Evolutionary conservation across 192 early-diverging fungal genomes (phyloP), one percentile per base, ranked within the genome.

Genomic region (Backusella circina): DNA sequence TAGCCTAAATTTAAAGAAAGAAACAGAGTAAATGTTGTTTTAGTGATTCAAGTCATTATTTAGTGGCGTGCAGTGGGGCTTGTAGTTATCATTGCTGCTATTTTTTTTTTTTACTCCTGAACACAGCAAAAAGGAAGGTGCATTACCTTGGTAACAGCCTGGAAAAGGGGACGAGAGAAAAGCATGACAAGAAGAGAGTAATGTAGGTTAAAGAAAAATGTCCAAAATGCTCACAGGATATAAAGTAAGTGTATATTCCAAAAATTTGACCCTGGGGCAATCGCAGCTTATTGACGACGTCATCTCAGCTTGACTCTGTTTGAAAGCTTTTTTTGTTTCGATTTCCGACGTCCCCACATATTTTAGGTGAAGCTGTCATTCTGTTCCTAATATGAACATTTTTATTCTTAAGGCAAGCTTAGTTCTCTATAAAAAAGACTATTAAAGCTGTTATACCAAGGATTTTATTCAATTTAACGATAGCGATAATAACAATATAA

Each of bases 131-230:
- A 23, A 65, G 9, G 13, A 47, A 21, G 26, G 33, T 30, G 33
- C 36, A n/a, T 32, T 73, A 81, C 79, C 75, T 81, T 81, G 54
- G 79, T 81, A 32, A 71, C 71, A 70, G 79, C 75, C 50, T 81
- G 79, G 31, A 73, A 77, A 44, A 81, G 75, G 54, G 79, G 39
- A 26, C 76, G 75, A 51, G 79, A 69, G 68, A 81, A 81, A 50
- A 76, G 67, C 79, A 81, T 81, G 54, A 33, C 41, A 71, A 32
- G 21, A 69, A 15, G 18, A n/a, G 44, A 61, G 54, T 61, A 61
- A 61, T 61, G 54, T 61, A 61, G 26, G 26, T 61, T 61, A 61
- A 61, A 61, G 54, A 61, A 61, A 61, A 61, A 61, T 61, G 54
- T 61, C 54, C 26, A 61, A 61, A 61, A 61, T 61, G 54, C 54